Percentiles rank a stretch among this genome's conserved stretches.
phyloP scores from a whole-genome alignment of 768 basidiomycete species.

The Collybia sordida region DNA sequence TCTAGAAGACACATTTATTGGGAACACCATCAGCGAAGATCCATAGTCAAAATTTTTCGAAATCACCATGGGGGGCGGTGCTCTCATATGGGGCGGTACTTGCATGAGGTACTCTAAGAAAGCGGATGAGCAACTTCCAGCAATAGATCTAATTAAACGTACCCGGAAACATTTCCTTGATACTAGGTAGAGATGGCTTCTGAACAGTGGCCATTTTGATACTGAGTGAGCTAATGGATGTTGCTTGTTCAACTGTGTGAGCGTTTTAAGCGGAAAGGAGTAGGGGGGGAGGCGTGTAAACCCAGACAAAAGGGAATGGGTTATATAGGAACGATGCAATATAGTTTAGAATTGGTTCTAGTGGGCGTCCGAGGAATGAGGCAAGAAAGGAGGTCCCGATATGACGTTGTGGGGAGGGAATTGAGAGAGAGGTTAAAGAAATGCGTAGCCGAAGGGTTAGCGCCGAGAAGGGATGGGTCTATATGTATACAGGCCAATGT shows the following conservation, averaged over 20 bases:
- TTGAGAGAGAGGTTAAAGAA: neutral
- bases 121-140: neutral
- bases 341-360: neutral
- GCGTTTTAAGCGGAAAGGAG: no score
- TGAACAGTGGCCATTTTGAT: slow-evolving; percentile 29
- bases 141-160: slow-evolving; percentile 1
- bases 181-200: neutral
- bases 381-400: no score
- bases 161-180: slow-evolving; percentile 49
- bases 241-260: no score
- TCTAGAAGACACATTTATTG: neutral
- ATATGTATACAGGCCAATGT: slow-evolving; percentile 7
- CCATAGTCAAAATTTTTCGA: neutral
- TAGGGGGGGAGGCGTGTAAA: neutral
- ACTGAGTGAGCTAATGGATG: neutral
- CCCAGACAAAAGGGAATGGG: neutral
- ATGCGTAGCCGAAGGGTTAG: slow-evolving; percentile 16
- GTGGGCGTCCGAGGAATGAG: neutral
- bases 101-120: slow-evolving; percentile 11
- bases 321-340: no score
- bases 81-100: slow-evolving; percentile 12
- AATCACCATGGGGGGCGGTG: neutral
- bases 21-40: neutral
- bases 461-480: slow-evolving; percentile 3
- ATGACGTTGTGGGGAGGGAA: no score